Percentiles rank a stretch among this genome's conserved stretches.
phyloP scores from a whole-genome alignment of 768 basidiomycete genomes.

The Cyclocybe cylindracea region DNA sequence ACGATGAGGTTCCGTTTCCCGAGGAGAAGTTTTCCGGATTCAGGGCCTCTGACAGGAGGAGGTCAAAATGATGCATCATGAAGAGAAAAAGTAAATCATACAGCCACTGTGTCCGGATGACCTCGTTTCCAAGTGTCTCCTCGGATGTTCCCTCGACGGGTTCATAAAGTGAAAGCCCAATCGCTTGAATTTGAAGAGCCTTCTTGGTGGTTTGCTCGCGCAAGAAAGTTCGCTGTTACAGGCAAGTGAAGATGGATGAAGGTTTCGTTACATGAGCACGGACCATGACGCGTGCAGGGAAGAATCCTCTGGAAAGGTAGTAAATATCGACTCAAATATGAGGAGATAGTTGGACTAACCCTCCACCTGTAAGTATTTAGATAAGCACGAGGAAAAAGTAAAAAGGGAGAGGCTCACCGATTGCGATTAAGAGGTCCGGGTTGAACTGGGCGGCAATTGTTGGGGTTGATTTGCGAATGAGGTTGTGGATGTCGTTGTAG shows the following conservation, averaged over 20 bases:
- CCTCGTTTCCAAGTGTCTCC: slow-evolving; percentile 79
- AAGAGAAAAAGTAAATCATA: slow-evolving; percentile 33
- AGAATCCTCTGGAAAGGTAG: slow-evolving; percentile 71
- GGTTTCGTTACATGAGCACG: neutral
- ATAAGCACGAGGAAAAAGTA: slow-evolving; percentile 2
- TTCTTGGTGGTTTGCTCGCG: slow-evolving; percentile 68
- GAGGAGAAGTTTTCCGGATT: slow-evolving; percentile 68
- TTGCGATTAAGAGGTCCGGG: slow-evolving; percentile 85
- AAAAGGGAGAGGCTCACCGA: slow-evolving; percentile 46
- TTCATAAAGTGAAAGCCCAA: slow-evolving; percentile 95
- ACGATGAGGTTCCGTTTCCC: slow-evolving; percentile 85
- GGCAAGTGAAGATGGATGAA: slow-evolving; percentile 3
- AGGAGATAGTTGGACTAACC: slow-evolving; percentile 51
- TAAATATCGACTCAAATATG: slow-evolving; percentile 11
- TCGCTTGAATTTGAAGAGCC: slow-evolving; percentile 92
- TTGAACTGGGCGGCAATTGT: slow-evolving; percentile 78
- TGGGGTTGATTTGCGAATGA: slow-evolving; percentile 67
- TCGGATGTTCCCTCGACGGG: slow-evolving; percentile 73
- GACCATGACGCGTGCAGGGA: slow-evolving; percentile 91
- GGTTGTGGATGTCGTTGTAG: slow-evolving; percentile 92
- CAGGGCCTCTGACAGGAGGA: slow-evolving; percentile 50
- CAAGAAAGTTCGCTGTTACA: slow-evolving; percentile 76
- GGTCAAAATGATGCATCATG: neutral
- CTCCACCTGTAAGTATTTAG: slow-evolving; percentile 58
- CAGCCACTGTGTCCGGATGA: slow-evolving; percentile 97